Base-by-base conservation (phyloP, 495 filamentous ascomycete species). In the Eremomyces bilateralis region DNA sequence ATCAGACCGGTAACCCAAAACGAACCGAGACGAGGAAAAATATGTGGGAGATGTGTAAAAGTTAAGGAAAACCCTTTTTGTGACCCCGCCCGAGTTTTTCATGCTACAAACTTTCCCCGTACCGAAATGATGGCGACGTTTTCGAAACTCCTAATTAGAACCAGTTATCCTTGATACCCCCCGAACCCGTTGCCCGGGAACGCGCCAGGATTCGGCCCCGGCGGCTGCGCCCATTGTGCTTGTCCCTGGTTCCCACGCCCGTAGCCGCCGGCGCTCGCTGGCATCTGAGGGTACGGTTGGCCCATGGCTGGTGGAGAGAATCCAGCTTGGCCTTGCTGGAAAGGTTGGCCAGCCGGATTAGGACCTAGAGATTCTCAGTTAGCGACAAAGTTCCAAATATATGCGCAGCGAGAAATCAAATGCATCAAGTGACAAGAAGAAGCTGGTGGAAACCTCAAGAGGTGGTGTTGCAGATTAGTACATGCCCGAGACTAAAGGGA, bases 331-430 rank as follows among this genome's bases (percentile, higher is more conserved):
- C 43, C 69, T 45, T 76, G 69, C 13, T 29, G 40, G 34, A 67
- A 61, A 62, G 69, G 62, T 57, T 73, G 62, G 45, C 67, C 67
- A 53, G 59, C 69, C 43, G 70, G 68, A 41, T 59, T 64, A 37
- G 70, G 65, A 42, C 63, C 71, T 61, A 32, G 10, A 18, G 17
- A 28, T 8, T n/a, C n/a, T 13, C 8, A 28, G 24, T 28, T 28
- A 28, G 45, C 38, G 37, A 47, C 40, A 27, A 51, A 40, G 34
- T 53, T 48, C 24, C 8, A 28, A 52, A 41, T 34, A 31, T 60
- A 59, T 37, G 65, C 63, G 30, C 60, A 61, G 42, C 51, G 50
- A 28, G 8, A 18, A 16, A 29, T 13, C 8, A 33, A 36, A 27
- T 3, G 13, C 13, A 8, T 8, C 24, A 28, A 8, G 24, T 8